These are phyloP conservation scores for Alternaria metachromatica DNA, from an alignment of 2,329 filamentous ascomycete species.

Conservation along the genomic window DNA sequence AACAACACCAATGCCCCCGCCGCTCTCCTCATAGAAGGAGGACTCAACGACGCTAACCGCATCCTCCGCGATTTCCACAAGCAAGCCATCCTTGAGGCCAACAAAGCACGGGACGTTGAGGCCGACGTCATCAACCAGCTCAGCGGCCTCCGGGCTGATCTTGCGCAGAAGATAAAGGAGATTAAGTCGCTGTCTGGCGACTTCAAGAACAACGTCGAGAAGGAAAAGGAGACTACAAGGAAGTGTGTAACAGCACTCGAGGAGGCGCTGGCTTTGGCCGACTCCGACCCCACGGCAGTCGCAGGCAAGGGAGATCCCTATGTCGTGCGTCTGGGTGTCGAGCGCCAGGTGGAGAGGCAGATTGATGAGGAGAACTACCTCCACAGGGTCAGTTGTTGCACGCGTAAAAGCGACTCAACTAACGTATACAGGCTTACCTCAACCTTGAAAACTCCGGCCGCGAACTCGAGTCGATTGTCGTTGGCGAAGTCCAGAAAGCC, in stretches of 20 bases:
- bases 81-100: conserved; percentile 77
- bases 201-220: conserved; percentile 96
- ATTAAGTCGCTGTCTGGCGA: conserved; percentile 93
- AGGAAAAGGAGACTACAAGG: conserved; percentile 86
- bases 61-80: conserved; percentile 85
- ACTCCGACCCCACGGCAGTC: conserved; percentile 75
- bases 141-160: conserved; percentile 82
- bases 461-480: conserved; percentile 94
- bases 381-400: conserved; percentile 70
- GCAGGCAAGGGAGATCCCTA: conserved; percentile 93
- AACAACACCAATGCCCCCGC: conserved; percentile 79
- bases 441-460: conserved; percentile 94
- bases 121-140: conserved; percentile 89
- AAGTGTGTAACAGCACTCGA: conserved; percentile 81
- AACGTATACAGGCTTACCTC: conserved; percentile 73
- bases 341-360: conserved; percentile 89
- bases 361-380: conserved; percentile 97
- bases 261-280: conserved; percentile 78
- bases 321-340: conserved; percentile 82
- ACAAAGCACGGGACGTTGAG: conserved; percentile 89
- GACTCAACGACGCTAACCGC: conserved; percentile 85
- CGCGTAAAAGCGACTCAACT: conserved; percentile 9
- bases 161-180: conserved; percentile 97
- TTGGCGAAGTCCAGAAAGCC: conserved; percentile 96
- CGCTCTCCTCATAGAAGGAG: conserved; percentile 78